Conservation (phyloP, 306 rosid genomes). For the Quercus aquifolioides region DNA sequence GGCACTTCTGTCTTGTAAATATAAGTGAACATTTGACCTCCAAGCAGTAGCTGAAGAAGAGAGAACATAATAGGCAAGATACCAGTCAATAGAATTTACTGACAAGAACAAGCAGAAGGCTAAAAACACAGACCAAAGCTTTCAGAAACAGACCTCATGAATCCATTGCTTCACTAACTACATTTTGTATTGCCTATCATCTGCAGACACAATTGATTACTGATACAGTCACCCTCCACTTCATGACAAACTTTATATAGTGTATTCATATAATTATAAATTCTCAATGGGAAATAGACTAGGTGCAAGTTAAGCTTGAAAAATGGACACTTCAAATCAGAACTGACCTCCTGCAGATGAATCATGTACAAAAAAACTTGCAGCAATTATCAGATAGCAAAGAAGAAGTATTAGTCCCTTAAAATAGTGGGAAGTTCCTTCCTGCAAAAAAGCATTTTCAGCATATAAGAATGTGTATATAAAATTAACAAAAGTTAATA, state of each 20-base stretch:
- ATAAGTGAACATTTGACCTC: background rate
- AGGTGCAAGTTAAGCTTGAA: background rate
- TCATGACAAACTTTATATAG: background rate
- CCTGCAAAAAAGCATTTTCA: conserved; percentile 45
- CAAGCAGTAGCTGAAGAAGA: conserved; percentile 7
- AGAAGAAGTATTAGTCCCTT: conserved; percentile 80
- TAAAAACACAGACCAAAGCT: background rate
- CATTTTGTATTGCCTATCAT: background rate
- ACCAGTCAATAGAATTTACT: conserved; percentile 2
- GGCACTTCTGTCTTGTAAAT: background rate
- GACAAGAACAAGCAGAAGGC: conserved; percentile 13
- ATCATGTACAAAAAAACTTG: conserved; percentile 78
- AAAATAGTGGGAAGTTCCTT: conserved; percentile 76
- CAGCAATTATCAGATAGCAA: conserved; percentile 80
- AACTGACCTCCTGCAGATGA: conserved; percentile 28
- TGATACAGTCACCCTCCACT: background rate
- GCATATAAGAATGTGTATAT: background rate
- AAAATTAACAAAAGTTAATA: background rate
- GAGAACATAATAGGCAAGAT: background rate
- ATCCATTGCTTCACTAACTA: conserved; percentile 4
- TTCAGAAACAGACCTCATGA: conserved; percentile 10
- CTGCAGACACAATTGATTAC: conserved; percentile 4
- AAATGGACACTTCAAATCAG: background rate
- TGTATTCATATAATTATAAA: background rate
- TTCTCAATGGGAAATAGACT: background rate